These are phyloP conservation scores for Plantago ovata DNA, from an alignment of 257 asterid species.

Conservation along the genomic window DNA sequence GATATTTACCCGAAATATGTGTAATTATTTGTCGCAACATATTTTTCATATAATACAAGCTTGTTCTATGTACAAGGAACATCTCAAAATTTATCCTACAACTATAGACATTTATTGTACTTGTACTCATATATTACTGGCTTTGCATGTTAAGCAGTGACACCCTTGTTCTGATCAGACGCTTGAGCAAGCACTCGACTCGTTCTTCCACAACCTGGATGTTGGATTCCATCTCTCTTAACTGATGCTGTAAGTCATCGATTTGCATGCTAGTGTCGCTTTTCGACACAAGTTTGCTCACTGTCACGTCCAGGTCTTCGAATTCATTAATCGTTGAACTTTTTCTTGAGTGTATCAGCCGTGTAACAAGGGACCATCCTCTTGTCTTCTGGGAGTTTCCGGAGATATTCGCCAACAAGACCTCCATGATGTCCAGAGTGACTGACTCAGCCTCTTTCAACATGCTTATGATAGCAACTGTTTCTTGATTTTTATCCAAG, in stretches of 20 bases:
- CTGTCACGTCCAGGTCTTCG: slow-evolving; percentile 21
- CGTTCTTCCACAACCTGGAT: slow-evolving; percentile 27
- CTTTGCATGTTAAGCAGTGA: slow-evolving; percentile 37
- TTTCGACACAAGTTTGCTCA: slow-evolving; percentile 25
- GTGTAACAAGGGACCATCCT: slow-evolving; percentile 31
- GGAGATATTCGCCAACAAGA: slow-evolving; percentile 20
- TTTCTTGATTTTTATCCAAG: slow-evolving; percentile 25
- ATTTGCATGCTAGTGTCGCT: slow-evolving; percentile 6
- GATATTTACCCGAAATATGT: not conserved
- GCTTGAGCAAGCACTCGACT: slow-evolving; percentile 31
- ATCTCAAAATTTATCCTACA: not conserved
- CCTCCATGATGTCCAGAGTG: slow-evolving; percentile 27
- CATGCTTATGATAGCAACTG: slow-evolving; percentile 31
- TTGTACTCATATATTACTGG: slow-evolving; percentile 13
- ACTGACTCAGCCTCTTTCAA: slow-evolving; percentile 32
- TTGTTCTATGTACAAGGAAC: slow-evolving; percentile 7
- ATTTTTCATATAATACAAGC: not conserved
- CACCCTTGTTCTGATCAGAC: slow-evolving; percentile 35
- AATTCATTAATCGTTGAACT: slow-evolving; percentile 14
- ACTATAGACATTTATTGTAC: slow-evolving; percentile 1
- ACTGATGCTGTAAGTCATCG: slow-evolving; percentile 20
- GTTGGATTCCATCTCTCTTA: slow-evolving; percentile 25
- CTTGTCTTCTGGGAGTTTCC: slow-evolving; percentile 25
- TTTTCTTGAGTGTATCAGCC: slow-evolving; percentile 20
- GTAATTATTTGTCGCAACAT: not conserved